These are phyloP conservation scores for Hygrophila difformis DNA, from an alignment of 257 asterid genomes.

Conservation along the genomic window DNA sequence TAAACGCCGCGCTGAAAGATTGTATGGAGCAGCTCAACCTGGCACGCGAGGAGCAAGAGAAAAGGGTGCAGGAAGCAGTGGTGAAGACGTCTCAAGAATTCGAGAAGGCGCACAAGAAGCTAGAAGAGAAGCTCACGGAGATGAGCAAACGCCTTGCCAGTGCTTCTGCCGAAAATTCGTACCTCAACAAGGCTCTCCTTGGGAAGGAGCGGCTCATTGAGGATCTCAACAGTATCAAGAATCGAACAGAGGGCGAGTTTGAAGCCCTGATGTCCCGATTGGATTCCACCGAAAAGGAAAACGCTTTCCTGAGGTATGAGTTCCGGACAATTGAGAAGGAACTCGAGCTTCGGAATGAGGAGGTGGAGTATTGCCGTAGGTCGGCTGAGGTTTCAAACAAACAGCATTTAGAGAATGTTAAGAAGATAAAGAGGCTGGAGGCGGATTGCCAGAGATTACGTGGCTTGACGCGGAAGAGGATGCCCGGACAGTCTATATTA, in stretches of 20 bases:
- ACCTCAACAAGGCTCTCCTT: conserved; percentile 44
- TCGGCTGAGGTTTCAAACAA: conserved; percentile 42
- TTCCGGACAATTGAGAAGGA: conserved; percentile 62
- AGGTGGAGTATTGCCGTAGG: conserved; percentile 37
- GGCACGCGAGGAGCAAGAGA: conserved; percentile 45
- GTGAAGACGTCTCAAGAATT: conserved; percentile 34
- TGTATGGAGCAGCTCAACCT: conserved; percentile 48
- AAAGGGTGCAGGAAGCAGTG: conserved; percentile 32
- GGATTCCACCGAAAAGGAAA: conserved; percentile 72
- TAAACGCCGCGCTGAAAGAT: conserved; percentile 57
- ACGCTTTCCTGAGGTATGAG: conserved; percentile 69
- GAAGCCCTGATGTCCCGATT: conserved; percentile 52
- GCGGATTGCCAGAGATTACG: conserved; percentile 80
- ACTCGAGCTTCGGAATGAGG: conserved; percentile 48
- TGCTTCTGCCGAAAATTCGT: conserved; percentile 51
- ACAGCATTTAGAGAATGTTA: conserved; percentile 38
- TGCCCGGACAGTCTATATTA: conserved; percentile 22
- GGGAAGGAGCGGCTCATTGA: conserved; percentile 52
- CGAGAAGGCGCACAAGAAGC: conserved; percentile 30
- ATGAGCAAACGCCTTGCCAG: conserved; percentile 33
- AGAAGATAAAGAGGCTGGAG: conserved; percentile 74
- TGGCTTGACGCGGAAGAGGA: conserved; percentile 39
- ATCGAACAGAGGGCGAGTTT: conserved; percentile 52
- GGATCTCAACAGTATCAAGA: conserved; percentile 36
- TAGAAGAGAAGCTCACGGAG: conserved; percentile 46